These are phyloP conservation scores for Nannizziopsis barbatae DNA, from an alignment of 2,329 filamentous ascomycete species.

Conservation along the genomic window DNA sequence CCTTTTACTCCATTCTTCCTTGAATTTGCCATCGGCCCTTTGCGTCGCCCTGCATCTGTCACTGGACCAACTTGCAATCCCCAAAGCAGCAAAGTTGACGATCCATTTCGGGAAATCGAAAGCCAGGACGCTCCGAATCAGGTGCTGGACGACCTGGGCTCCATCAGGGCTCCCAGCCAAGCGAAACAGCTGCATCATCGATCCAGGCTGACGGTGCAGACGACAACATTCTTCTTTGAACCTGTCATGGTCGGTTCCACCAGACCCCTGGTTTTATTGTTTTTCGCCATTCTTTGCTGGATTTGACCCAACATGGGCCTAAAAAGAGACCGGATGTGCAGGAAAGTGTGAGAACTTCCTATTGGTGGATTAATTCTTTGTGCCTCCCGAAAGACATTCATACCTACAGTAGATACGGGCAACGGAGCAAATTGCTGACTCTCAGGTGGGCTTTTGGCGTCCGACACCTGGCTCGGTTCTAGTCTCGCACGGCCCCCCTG, in stretches of 20 bases:
- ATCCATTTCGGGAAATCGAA: constrained; percentile 8
- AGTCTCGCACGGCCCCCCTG: constrained; percentile 8
- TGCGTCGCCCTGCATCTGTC: constrained; percentile 1
- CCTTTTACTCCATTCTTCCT: neutral
- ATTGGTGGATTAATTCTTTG: constrained; percentile 10
- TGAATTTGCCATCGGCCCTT: neutral
- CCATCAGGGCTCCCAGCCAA: no score
- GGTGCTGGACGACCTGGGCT: constrained; percentile 1
- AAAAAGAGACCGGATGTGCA: constrained; percentile 1
- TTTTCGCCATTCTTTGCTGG: neutral
- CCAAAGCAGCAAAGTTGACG: constrained; percentile 3
- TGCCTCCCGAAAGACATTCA: neutral
- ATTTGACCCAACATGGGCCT: neutral
- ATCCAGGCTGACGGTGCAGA: constrained; percentile 12
- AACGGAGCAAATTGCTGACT: neutral
- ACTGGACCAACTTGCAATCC: neutral
- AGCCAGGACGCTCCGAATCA: neutral
- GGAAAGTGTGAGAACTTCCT: neutral
- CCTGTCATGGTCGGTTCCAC: constrained; percentile 1
- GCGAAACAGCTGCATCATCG: constrained; percentile 9
- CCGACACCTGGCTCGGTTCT: neutral
- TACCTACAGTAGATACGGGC: neutral
- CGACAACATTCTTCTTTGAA: neutral
- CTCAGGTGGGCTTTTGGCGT: constrained; percentile 3
- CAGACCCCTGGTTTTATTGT: constrained; percentile 1